Evolutionary conservation across 106 monocot species (phyloP), one percentile per base, ranked within the genome.

Genomic region (Acanthochlamys bracteata): DNA sequence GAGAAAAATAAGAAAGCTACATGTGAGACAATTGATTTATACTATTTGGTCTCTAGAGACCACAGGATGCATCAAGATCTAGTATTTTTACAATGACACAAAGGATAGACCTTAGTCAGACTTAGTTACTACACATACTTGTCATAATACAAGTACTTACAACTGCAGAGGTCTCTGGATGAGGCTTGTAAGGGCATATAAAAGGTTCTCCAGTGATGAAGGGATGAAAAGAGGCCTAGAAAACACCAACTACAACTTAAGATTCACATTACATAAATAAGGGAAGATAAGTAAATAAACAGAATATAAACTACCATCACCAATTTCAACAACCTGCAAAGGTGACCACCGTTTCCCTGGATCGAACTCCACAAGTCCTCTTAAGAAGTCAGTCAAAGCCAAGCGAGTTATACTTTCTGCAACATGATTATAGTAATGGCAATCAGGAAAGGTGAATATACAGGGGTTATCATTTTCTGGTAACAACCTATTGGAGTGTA

Each of bases 181-280:
- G 55, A 73, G 98, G 98, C 24, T 60, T 63, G 71, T 89, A 98
- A 1, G 98, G 85, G 43, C 76, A 60, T 42, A 62, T 79, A 42
- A 98, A 88, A 4, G 84, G 76, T 79, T 98, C 85, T 12, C 98
- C 98, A 64, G 98, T 98, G 25, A 98, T 71, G 79, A 98, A 98
- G 65, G 98, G 98, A 82, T 98, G 98, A 53, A 71, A 66, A 42
- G 88, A 88, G 62, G 98, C 98, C 98, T 96, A 77, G 55, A 57
- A 70, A 63, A 75, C 24, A 74, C 17, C 24, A 47, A 39, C 15
- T 24, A n/a, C n/a, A n/a, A n/a, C n/a, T n/a, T n/a, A n/a, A n/a
- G n/a, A n/a, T n/a, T n/a, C n/a, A n/a, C 20, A 63, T 53, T 21
- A 63, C 41, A 22, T 25, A 45, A 7, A 45, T 7, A 45, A 13